Base-by-base conservation (phyloP, 345 rosid genomes). In the Linum usitatissimum region DNA sequence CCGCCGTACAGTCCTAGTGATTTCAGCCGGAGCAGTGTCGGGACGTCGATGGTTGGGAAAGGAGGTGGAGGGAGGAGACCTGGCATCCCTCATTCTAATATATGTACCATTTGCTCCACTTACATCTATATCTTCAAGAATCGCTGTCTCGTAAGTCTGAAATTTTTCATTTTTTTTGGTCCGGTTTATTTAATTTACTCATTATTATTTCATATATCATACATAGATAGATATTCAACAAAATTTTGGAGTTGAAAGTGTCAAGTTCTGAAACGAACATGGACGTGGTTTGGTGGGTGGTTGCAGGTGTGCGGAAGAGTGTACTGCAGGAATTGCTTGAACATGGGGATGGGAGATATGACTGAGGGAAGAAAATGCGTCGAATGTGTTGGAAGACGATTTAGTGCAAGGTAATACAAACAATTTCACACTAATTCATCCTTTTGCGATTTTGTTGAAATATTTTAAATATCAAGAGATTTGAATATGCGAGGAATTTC, bases 61-160 rank as follows among this genome's bases (percentile, higher is more conserved):
- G 73, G 60, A 62, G 79, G 58, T 4, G 55, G 53, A 78, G 82
- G 55, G 53, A 78, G 82, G 23, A 79, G 84, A 0, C 79, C 88
- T 1, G 91, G 88, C 53, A 77, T 83, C 62, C 91, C 91, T 40
- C 88, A 85, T 75, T 77, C 86, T 72, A 85, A 83, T 48, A 78
- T 85, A 36, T 85, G 91, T 72, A 73, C 88, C 65, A 28, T 83
- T 23, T 85, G 91, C 73, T 60, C 70, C n/a, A 76, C 77, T 68
- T 81, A 71, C 60, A 72, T 75, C 51, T 83, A 85, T 64, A 71
- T 81, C 57, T 85, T 83, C 73, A 80, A 80, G 13, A 80, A 76
- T 57, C 76, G 88, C 15, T 85, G 91, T 70, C 75, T 81, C 75
- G 91, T 85, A 72, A 18, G 60, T 64, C 38, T n/a, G n/a, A n/a